Base-by-base conservation (phyloP, 2,329 filamentous ascomycete species). In the Arthrobotrys sinensis region DNA sequence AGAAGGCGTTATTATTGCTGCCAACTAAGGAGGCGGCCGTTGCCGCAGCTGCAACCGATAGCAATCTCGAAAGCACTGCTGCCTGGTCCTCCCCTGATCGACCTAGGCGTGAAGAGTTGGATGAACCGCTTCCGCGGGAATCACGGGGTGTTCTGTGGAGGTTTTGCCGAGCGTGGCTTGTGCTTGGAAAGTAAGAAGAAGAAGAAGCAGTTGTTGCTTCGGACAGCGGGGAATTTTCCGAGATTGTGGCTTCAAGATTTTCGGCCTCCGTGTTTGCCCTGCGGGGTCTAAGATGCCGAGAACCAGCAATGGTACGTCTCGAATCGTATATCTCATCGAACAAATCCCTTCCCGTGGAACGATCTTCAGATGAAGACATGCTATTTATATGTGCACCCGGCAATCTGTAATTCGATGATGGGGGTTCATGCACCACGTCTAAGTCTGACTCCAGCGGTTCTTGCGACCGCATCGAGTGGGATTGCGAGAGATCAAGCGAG, bases 11-110 rank as follows among this genome's bases (percentile, higher is more conserved):
- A 19, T 80, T 80, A 28, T 77, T 81, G 65, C 80, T 80, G 14
- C 81, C 81, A 43, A 82, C 81, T 48, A 82, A 71, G 3, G 81
- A 82, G 48, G 81, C 81, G 8, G 81, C 81, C 11, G 81, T 82
- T n/a, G 81, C 80, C 11, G 81, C 81, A 3, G 81, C 81, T 19
- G 81, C 81, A 38, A 82, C 81, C 0, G 81, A 82, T n/a, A 82
- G 50, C 46, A 82, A 68, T n/a, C 81, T 80, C 11, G 81, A 82
- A 16, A 82, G 71, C 70, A 82, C 82, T 11, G 81, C 81, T 16
- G 81, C 81, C 16, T 82, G 81, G 38, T 82, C 81, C 53, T 82
- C 81, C 12, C 81, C 81, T 28, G 81, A 80, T 48, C 81, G 65
- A 10, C 69, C 64, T 11, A 62, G 48, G 12, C 70, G 70, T 10